Conservation (phyloP, 768 basidiomycete species). For the Trichaptum fuscoviolaceum region DNA sequence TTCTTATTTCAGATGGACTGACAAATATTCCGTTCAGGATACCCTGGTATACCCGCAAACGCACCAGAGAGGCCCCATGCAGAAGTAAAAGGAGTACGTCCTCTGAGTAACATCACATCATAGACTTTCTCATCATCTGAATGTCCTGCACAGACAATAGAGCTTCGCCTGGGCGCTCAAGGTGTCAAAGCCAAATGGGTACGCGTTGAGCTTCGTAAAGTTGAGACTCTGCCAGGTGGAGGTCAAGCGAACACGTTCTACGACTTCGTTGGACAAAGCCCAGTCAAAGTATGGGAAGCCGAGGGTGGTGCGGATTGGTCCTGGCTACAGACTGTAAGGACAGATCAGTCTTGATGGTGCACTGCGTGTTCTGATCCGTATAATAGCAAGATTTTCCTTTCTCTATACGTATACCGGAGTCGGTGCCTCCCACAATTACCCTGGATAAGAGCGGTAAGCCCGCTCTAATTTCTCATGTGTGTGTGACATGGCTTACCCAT, state of each 20-base stretch:
- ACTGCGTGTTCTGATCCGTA: slow-evolving; percentile 5
- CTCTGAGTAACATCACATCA: slow-evolving; percentile 5
- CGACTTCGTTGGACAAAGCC: slow-evolving; percentile 78
- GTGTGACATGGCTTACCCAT: not conserved
- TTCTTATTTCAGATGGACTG: slow-evolving; percentile 2
- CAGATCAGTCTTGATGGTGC: slow-evolving; percentile 6
- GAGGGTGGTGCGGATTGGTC: slow-evolving; percentile 63
- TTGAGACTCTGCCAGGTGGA: slow-evolving; percentile 76
- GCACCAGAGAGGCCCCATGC: slow-evolving; percentile 74
- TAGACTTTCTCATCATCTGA: slow-evolving; percentile 13
- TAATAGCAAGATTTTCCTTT: slow-evolving; percentile 83
- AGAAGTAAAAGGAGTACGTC: slow-evolving; percentile 77
- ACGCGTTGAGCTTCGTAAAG: slow-evolving; percentile 84
- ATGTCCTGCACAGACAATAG: slow-evolving; percentile 56
- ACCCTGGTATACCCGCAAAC: slow-evolving; percentile 83
- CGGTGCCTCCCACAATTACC: slow-evolving; percentile 80
- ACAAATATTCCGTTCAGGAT: slow-evolving; percentile 40
- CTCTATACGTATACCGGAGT: slow-evolving; percentile 87
- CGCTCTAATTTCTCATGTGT: not conserved
- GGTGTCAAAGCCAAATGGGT: slow-evolving; percentile 92
- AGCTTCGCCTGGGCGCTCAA: slow-evolving; percentile 68
- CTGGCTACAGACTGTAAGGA: slow-evolving; percentile 46
- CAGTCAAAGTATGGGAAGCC: slow-evolving; percentile 79
- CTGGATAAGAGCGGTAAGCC: slow-evolving; percentile 66
- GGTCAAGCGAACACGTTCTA: slow-evolving; percentile 65